phyloP scores from a whole-genome alignment of 768 basidiomycete genomes.

The Agaricus bisporus region DNA sequence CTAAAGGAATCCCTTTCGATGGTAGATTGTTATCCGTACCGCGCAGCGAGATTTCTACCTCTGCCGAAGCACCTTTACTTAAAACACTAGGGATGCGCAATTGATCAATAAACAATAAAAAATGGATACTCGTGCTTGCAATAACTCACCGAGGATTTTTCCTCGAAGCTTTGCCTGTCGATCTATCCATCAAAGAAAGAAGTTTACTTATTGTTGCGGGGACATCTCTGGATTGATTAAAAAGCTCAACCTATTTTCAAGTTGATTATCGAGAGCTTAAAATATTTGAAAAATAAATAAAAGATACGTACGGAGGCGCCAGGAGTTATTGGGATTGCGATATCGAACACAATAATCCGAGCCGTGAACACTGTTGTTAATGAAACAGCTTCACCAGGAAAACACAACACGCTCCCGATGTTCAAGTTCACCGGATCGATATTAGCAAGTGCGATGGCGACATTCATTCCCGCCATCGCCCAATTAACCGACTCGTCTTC shows the following conservation, averaged over 20 bases:
- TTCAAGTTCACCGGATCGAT: constrained; percentile 84
- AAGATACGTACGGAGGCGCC: constrained; percentile 68
- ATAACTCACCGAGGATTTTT: constrained; percentile 68
- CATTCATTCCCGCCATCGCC: constrained; percentile 88
- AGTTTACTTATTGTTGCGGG: constrained; percentile 85
- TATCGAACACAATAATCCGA: constrained; percentile 90
- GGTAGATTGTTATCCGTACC: constrained; percentile 44
- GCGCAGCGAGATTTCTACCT: constrained; percentile 77
- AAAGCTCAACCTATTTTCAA: constrained; percentile 71
- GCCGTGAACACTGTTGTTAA: constrained; percentile 76
- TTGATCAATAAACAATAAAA: not conserved
- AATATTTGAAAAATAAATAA: not conserved
- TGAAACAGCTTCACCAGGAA: constrained; percentile 62
- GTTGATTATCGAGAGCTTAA: not conserved
- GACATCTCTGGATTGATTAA: constrained; percentile 89
- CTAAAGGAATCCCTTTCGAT: constrained; percentile 67
- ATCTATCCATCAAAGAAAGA: constrained; percentile 71
- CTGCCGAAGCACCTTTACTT: constrained; percentile 79
- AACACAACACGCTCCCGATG: constrained; percentile 88
- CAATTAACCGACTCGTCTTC: constrained; percentile 76
- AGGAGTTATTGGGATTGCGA: constrained; percentile 80
- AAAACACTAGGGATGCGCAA: constrained; percentile 54
- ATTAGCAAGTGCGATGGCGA: constrained; percentile 74
- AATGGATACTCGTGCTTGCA: not conserved
- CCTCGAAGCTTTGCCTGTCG: constrained; percentile 68